Evolutionary conservation across 306 rosid species (phyloP).

Genomic region (Aeschynomene evenia): DNA sequence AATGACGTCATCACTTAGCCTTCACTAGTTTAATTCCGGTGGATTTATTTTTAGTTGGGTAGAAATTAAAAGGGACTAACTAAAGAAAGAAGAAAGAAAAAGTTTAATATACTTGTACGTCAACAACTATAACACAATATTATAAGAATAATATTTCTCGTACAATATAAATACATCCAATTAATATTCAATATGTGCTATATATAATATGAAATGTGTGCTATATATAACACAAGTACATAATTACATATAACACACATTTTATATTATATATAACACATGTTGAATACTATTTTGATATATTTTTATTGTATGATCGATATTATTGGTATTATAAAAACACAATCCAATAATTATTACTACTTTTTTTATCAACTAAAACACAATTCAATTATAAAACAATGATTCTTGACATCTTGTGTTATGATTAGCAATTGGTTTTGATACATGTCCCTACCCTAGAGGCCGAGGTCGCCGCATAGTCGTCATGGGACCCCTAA

Average conservation of each 20-base stretch:
- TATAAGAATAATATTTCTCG: no score
- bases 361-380: no score
- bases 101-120: conserved; percentile 18
- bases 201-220: no score
- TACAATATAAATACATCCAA: no score
- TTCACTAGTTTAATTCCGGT: conserved; percentile 4
- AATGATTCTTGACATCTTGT: conserved; percentile 28
- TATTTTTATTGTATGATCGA: no score
- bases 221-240: no score
- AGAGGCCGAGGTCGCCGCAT: conserved; percentile 44
- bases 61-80: not conserved
- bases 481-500: conserved; percentile 41
- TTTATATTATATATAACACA: no score
- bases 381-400: not conserved
- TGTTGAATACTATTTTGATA: no score
- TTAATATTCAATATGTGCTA: no score
- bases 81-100: conserved; percentile 16
- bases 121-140: not conserved
- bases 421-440: conserved; percentile 45
- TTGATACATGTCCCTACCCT: conserved; percentile 57
- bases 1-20: not conserved
- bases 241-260: no score
- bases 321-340: no score
- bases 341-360: no score
- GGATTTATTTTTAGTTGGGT: not conserved